Base-by-base conservation (phyloP, 441 rosid genomes). In the Omphalea diandra region DNA sequence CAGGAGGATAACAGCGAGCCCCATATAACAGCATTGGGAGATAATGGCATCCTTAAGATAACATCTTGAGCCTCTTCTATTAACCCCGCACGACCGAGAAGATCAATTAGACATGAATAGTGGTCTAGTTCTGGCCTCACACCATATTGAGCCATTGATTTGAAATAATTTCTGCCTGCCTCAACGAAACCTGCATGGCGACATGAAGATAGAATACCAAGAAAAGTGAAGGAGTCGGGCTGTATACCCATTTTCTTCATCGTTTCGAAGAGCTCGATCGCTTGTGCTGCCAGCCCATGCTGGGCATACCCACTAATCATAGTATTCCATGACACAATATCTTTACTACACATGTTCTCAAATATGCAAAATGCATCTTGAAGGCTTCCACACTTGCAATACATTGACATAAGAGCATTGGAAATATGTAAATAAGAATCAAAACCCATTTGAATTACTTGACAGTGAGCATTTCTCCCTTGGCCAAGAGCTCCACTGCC, bases 91-190 rank as follows among this genome's bases (percentile, higher is more conserved):
- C 97, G 89, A 7, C 97, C 95, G 5, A 94, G 90, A 65, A 94
- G 95, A 86, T 91, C 95, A 11, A 90, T 81, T 14, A 91, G 57
- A 73, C 98, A 91, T 43, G 95, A 86, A 79, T 83, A 88, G 70
- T 90, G 98, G 70, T 83, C 88, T n/a, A 85, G 74, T 35, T 85
- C 81, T 11, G 95, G 97, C 73, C 69, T 73, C 65, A 94, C 17
- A 2, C 90, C 86, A 17, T 76, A 78, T 38, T 72, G 76, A 27
- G 22, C 65, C 98, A 94, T 89, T 40, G 80, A 79, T 53, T 75
- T 54, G 63, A 94, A 87, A 82, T 78, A 86, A 18, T 47, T 38
- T 73, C 76, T 81, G 4, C 97, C 97, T 68, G 73, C 78, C 65
- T 79, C 71, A 5, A 91, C 87, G 8, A 91, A 79, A 62, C 96